Conservation (phyloP, 305 asterid genomes). For the Solanum hybrid region DNA sequence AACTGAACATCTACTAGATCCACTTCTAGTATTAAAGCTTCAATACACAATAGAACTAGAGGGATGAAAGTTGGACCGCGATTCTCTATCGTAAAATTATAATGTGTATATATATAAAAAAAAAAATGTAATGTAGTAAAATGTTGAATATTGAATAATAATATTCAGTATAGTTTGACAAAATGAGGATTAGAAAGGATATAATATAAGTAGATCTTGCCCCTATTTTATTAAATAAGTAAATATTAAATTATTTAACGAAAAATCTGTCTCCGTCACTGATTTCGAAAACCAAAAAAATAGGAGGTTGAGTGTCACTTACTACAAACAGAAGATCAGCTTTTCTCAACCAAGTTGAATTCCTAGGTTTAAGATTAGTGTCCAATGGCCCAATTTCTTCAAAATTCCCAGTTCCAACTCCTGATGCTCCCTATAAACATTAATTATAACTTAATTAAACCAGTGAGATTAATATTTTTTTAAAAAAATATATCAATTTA, state of each 20-base stretch:
- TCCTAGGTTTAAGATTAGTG: conserved; percentile 61
- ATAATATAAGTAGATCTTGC: too few relatives aligned
- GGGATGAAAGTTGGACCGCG: neutral
- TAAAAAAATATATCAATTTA: neutral
- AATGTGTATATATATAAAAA: too few relatives aligned
- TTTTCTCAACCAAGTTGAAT: conserved; percentile 73
- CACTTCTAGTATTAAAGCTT: neutral
- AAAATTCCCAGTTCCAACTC: conserved; percentile 86
- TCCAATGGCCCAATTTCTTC: conserved; percentile 89
- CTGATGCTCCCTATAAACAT: conserved; percentile 69
- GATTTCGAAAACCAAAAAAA: neutral
- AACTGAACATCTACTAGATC: neutral
- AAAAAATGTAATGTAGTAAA: too few relatives aligned
- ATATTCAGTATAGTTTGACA: neutral
- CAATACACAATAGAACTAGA: neutral
- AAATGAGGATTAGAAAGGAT: too few relatives aligned
- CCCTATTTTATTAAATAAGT: too few relatives aligned
- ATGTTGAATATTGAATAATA: too few relatives aligned
- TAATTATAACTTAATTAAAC: neutral
- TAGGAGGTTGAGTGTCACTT: neutral
- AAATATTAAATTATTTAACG: neutral
- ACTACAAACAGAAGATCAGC: conserved; percentile 97
- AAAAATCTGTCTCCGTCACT: neutral
- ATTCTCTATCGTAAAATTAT: too few relatives aligned
- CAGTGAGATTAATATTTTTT: neutral